Evolutionary conservation across 129 eudicot genomes (phyloP), one percentile per base, ranked within the genome.

Genomic region (Smallanthus sonchifolius): DNA sequence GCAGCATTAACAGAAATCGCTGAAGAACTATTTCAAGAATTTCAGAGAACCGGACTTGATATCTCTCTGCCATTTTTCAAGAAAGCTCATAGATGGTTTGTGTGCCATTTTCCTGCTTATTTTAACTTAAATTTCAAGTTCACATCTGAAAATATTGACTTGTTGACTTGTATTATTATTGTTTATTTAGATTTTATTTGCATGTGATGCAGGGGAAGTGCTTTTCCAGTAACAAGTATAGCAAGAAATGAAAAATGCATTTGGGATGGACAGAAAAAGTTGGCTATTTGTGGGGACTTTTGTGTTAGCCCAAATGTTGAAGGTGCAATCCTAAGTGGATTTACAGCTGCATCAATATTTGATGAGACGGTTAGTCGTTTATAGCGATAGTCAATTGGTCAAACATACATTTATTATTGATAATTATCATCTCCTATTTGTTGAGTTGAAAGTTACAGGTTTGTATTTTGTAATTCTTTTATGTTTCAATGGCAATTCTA

Each of bases 11-110:
- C 78, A 32, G 82, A 83, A 79, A 86, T 95, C 15, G 88, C 97
- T 9, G 90, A 91, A 3, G 97, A 94, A 71, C 83, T 94, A 36
- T 81, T 86, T 71, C 81, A 60, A 70, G 97, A 90, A 82, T 86
- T 94, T 69, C 89, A 85, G 68, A 88, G 70, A 36, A 90, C 90
- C 13, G 89, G 89, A 54, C 89, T 88, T 49, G 81, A 74, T 64
- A 79, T 81, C 61, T 77, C 93, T 67, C 75, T 40, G 77, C 97
- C 98, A 14, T 79, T 83, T 78, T 94, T 91, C 75, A 88, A 81
- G 83, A 94, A 85, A 83, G 98, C 97, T 72, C 98, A 94, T 67
- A 82, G 98, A 83, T 94, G 98, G 98, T 93, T 56, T 34, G 97
- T 84, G 59, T 8, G 20, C 17, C 67, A 40, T 28, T n/a, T 54